Evolutionary conservation across 2,329 filamentous ascomycete species (phyloP), one percentile per base, ranked within the genome.

Genomic region (Xylariaceae sp.): DNA sequence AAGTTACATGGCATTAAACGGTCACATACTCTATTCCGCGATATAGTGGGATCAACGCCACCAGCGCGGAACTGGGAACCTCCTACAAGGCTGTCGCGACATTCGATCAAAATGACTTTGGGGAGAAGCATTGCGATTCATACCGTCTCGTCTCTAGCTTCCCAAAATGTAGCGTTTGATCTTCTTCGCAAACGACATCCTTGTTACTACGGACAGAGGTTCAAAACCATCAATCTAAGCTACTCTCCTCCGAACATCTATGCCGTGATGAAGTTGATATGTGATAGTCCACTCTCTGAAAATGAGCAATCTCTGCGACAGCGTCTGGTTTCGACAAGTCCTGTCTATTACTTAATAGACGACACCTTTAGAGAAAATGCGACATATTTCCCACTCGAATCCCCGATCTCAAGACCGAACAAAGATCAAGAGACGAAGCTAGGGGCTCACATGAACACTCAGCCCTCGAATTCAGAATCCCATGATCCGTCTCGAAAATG

Each of bases 21-120:
- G 39, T 39, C 30, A 48, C 44, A 52, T 15, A 56, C 53, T 54
- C 61, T 62, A 48, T 56, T 18, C 18, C 49, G 51, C 17, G 44
- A 57, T 35, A 18, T 37, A 50, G 42, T 15, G 47, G 39, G 13
- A 15, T 45, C 42, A 15, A 51, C 58, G 51, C 55, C 55, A 60
- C 55, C 13, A 48, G 53, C 50, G 52, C 23, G 23, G 23, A 30
- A 30, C 23, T 30, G 23, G 23, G 23, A 30, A 30, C 23, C 23
- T 5, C 23, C 23, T 30, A 4, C 4, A 30, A 30, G 23, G 3
- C 23, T 4, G 23, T 30, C 23, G 23, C 23, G 23, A 30, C 5
- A 30, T 30, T 30, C 23, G 23, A 42, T 3, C 39, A 37, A 52
- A 45, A 7, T 52, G 17, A 51, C 49, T 11, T 35, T 35, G 9